These are phyloP conservation scores for Starmerella tilneyi DNA, from an alignment of 805 yeast genomes.

Conservation along the genomic window DNA sequence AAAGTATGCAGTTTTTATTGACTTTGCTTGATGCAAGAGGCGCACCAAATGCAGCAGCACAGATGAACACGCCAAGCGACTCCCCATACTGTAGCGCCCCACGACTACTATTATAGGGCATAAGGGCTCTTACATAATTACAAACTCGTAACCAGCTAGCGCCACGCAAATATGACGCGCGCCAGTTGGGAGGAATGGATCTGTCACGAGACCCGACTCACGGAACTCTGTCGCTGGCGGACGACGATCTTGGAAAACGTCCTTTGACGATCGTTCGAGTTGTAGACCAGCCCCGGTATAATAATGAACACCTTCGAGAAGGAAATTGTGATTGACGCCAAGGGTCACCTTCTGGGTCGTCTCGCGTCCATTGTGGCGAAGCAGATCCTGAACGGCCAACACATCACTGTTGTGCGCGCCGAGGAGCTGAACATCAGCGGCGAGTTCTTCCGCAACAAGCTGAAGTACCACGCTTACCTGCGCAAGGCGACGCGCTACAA, in stretches of 20 bases:
- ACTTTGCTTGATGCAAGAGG: no score
- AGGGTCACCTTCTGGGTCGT: slow-evolving; percentile 99
- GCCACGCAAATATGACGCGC: no score
- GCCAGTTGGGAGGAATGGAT: slow-evolving; percentile 1
- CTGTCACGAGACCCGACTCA: slow-evolving; percentile 2
- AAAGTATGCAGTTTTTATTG: no score
- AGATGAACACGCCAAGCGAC: no score
- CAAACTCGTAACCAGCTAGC: no score
- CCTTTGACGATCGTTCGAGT: slow-evolving; percentile 5
- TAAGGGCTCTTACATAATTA: no score
- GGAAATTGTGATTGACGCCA: slow-evolving; percentile 77
- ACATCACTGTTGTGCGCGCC: slow-evolving; percentile 92
- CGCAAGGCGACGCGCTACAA: slow-evolving; percentile 98
- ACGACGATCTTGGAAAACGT: background rate
- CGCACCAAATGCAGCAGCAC: no score
- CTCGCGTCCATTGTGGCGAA: slow-evolving; percentile 97
- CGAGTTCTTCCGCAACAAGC: slow-evolving; percentile 99
- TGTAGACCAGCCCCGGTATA: slow-evolving; percentile 9
- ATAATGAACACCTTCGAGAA: slow-evolving; percentile 76
- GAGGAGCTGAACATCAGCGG: slow-evolving; percentile 98
- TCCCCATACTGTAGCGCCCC: no score
- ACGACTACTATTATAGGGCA: no score
- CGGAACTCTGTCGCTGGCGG: background rate
- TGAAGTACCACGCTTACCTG: slow-evolving; percentile 99
- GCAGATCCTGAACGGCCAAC: slow-evolving; percentile 97